A percentile compares a stretch with the other conserved stretches of the same genome.
These are phyloP conservation scores for Diaporthe australafricana DNA, from an alignment of 2,329 filamentous ascomycete genomes.

Conservation along the genomic window DNA sequence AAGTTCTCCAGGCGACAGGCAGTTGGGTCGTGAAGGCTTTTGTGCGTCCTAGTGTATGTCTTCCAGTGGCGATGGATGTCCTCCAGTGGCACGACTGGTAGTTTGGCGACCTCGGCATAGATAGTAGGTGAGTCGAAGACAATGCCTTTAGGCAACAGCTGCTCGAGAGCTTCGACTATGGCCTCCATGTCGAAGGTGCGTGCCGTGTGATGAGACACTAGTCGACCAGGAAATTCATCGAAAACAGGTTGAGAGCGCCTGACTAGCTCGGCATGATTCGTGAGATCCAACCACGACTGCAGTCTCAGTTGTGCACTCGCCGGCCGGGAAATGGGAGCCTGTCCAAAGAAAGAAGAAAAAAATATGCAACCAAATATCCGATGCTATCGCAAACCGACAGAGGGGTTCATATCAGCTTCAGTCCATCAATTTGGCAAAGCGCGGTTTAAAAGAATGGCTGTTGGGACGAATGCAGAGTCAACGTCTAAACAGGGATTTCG, in stretches of 20 bases:
- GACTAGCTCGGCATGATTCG: slow-evolving; percentile 33
- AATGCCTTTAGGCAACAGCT: slow-evolving; percentile 68
- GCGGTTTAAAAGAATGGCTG: background rate
- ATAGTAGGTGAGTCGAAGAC: slow-evolving; percentile 64
- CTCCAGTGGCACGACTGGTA: slow-evolving; percentile 61
- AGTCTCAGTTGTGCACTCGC: background rate
- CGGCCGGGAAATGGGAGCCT: background rate
- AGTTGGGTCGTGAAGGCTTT: slow-evolving; percentile 70
- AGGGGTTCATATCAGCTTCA: slow-evolving; percentile 12
- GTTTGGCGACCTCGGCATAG: slow-evolving; percentile 66
- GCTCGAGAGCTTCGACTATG: slow-evolving; percentile 46
- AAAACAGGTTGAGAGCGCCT: slow-evolving; percentile 6
- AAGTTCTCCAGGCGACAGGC: slow-evolving; percentile 72
- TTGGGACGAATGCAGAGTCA: background rate
- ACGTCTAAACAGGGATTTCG: slow-evolving; percentile 8
- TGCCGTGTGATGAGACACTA: slow-evolving; percentile 11
- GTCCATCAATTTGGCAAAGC: background rate
- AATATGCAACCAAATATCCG: background rate
- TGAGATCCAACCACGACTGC: background rate
- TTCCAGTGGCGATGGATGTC: slow-evolving; percentile 68
- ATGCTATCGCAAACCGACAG: background rate
- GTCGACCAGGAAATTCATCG: slow-evolving; percentile 25
- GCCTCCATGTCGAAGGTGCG: slow-evolving; percentile 30
- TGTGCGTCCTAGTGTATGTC: slow-evolving; percentile 71
- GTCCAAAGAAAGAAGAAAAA: background rate